Conservation (phyloP, 805 yeast genomes). For the Yamadazyma sp. region DNA sequence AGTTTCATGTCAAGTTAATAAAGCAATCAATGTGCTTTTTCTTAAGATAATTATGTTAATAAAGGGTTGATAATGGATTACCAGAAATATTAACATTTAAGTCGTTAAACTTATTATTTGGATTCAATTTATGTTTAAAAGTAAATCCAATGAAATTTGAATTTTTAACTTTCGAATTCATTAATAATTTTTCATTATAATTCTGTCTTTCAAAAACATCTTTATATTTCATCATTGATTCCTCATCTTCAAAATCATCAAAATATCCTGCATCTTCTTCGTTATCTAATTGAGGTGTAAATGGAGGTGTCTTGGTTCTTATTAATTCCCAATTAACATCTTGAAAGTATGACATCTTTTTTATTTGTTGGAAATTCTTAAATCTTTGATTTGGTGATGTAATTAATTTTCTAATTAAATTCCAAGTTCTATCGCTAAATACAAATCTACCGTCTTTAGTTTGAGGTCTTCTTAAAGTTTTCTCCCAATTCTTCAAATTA, state of each 20-base stretch:
- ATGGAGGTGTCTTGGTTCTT: conserved; percentile 80
- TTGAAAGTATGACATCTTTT: conserved; percentile 72
- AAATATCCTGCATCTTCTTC: conserved; percentile 99
- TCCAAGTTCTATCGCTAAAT: conserved; percentile 97
- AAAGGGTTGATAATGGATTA: conserved; percentile 44
- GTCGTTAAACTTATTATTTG: conserved; percentile 43
- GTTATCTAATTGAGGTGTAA: conserved; percentile 92
- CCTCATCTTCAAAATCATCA: conserved; percentile 95
- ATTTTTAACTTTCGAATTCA: conserved; percentile 40
- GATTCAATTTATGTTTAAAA: conserved; percentile 76
- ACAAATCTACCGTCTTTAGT: conserved; percentile 89
- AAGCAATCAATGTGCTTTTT: too few relatives aligned
- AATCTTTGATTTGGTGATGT: conserved; percentile 76
- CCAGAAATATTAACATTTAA: conserved; percentile 15
- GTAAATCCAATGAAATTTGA: conserved; percentile 89
- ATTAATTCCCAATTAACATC: conserved; percentile 78
- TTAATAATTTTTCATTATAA: conserved; percentile 78
- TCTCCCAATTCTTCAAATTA: conserved; percentile 90
- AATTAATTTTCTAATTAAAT: conserved; percentile 71
- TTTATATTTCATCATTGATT: conserved; percentile 95
- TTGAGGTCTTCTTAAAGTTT: conserved; percentile 83
- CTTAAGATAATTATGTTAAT: too few relatives aligned
- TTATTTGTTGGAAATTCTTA: conserved; percentile 77
- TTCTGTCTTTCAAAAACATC: conserved; percentile 93
- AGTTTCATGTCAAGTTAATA: too few relatives aligned